Evolutionary conservation across 139 green algal genomes (phyloP).

Genomic region (Zygnema circumcarinatum): DNA sequence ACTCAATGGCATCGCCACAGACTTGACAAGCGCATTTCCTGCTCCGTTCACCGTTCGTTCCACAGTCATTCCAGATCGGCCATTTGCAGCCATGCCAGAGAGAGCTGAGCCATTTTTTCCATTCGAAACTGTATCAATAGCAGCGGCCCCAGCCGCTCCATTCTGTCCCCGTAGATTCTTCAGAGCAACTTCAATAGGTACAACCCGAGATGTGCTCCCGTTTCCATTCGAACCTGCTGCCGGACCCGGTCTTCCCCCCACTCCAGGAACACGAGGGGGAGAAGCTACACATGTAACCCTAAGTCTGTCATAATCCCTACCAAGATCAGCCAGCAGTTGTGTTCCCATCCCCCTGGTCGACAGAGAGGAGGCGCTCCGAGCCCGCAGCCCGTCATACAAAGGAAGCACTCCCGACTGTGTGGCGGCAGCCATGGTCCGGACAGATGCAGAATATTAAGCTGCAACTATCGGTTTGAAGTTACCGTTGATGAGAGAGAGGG

Average conservation of each 20-base stretch:
- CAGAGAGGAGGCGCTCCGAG: neutral
- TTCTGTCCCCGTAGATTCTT: neutral
- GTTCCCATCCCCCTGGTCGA: neutral
- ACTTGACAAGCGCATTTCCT: neutral
- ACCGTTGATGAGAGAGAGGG: too few relatives aligned
- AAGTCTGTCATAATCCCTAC: too few relatives aligned
- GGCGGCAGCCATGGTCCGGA: neutral
- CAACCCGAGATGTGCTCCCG: neutral
- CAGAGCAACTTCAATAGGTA: neutral
- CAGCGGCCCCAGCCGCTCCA: too few relatives aligned
- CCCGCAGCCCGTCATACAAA: neutral
- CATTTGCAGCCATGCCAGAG: neutral
- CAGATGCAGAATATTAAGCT: too few relatives aligned
- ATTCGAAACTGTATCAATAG: too few relatives aligned
- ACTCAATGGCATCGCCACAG: neutral
- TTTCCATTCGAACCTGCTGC: neutral
- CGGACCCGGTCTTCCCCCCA: neutral
- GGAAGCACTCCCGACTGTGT: neutral
- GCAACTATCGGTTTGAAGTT: too few relatives aligned
- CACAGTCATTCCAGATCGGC: neutral
- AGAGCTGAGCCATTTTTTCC: neutral
- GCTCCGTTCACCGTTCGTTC: neutral
- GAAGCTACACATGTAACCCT: neutral
- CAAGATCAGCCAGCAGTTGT: too few relatives aligned
- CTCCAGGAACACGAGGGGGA: neutral